Conservation (phyloP, 1,284 basidiomycete genomes). For the Pseudozyma tsukubaensis region DNA sequence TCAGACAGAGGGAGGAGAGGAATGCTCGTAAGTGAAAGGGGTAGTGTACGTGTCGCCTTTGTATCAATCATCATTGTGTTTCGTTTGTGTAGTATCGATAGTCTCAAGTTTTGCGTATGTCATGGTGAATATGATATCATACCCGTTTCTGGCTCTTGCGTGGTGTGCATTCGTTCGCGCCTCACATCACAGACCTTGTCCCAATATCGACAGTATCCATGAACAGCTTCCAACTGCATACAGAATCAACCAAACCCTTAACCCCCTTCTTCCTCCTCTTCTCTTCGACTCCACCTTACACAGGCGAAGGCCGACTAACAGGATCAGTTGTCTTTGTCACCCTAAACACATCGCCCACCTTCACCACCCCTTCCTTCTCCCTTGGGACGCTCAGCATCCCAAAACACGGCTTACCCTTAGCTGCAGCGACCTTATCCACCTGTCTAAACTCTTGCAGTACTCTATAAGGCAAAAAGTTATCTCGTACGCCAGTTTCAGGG, state of each 20-base stretch:
- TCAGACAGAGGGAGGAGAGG: conserved; percentile 28
- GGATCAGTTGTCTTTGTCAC: conserved; percentile 55
- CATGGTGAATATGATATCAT: conserved; percentile 3
- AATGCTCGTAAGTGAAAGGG: conserved; percentile 7
- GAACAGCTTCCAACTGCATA: not conserved
- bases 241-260: not conserved
- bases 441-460: conserved; percentile 56
- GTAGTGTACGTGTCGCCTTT: not conserved
- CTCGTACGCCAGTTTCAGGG: conserved; percentile 52
- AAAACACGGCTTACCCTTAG: conserved; percentile 61
- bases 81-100: not conserved
- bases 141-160: not conserved
- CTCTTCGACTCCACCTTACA: conserved; percentile 5
- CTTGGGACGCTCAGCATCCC: conserved; percentile 50
- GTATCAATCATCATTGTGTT: not conserved
- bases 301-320: conserved; percentile 24
- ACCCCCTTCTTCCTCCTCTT: not conserved
- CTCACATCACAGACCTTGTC: no score
- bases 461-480: conserved; percentile 53
- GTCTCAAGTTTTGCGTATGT: no score
- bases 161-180: no score
- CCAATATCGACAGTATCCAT: not conserved
- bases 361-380: conserved; percentile 43
- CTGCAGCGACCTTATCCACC: conserved; percentile 44
- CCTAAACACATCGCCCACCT: conserved; percentile 49